These are phyloP conservation scores for Mucor racemosus DNA, from an alignment of 371 early-diverging fungal species.

Conservation along the genomic window DNA sequence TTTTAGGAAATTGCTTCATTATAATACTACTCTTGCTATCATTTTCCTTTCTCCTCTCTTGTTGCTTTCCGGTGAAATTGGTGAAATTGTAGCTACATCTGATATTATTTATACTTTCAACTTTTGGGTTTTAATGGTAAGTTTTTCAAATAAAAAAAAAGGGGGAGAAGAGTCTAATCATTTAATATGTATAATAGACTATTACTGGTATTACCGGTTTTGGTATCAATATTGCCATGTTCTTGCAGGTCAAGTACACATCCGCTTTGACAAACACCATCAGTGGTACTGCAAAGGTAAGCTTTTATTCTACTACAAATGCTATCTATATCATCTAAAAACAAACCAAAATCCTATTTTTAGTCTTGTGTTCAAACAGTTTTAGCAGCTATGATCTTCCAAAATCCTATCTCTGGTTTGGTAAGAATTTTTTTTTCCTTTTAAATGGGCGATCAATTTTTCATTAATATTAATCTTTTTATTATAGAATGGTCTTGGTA, in stretches of 20 bases:
- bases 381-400: constrained; percentile 69
- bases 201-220: constrained; percentile 74
- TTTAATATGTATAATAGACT: constrained; percentile 35
- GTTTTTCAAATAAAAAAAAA: neutral
- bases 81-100: constrained; percentile 50
- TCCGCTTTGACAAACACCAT: constrained; percentile 81
- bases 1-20: constrained; percentile 68
- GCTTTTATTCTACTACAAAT: neutral
- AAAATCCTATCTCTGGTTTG: constrained; percentile 68
- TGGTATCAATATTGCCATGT: constrained; percentile 78
- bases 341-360: neutral
- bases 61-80: constrained; percentile 65
- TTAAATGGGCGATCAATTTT: constrained; percentile 4
- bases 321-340: neutral
- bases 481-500: constrained; percentile 68
- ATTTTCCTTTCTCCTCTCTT: constrained; percentile 65
- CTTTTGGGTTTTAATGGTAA: constrained; percentile 75
- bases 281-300: constrained; percentile 75
- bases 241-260: constrained; percentile 79
- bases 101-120: constrained; percentile 54
- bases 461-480: constrained; percentile 9
- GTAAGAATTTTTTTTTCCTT: constrained; percentile 39
- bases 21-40: constrained; percentile 74
- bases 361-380: constrained; percentile 73
- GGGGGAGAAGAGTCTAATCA: neutral